phyloP scores from a whole-genome alignment of 2,329 filamentous ascomycete genomes.

The Xylaria sp. region DNA sequence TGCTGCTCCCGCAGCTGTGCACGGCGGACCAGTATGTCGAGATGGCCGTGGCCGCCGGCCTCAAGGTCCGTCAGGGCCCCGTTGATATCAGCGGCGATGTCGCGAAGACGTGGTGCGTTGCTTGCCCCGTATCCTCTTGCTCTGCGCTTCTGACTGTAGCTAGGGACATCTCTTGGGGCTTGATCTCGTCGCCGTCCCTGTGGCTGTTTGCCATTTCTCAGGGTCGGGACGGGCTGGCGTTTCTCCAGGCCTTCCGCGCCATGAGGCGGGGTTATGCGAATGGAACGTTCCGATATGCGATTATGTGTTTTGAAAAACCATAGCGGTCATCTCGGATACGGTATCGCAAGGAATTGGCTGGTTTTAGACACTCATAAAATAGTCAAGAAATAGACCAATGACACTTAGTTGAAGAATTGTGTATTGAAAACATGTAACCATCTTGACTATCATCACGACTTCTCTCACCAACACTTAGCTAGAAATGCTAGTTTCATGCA shows the following conservation, averaged over 20 bases:
- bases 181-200: constrained; percentile 63
- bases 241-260: constrained; percentile 64
- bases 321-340: constrained; percentile 8
- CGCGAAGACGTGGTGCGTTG: constrained; percentile 61
- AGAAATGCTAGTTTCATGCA: too few relatives aligned
- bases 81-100: constrained; percentile 64
- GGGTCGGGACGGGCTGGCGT: constrained; percentile 64
- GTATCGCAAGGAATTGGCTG: too few relatives aligned
- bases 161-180: constrained; percentile 67
- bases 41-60: constrained; percentile 54
- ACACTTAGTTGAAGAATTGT: too few relatives aligned
- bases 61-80: constrained; percentile 52
- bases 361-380: too few relatives aligned
- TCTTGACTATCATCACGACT: too few relatives aligned
- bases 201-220: constrained; percentile 67
- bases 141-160: neutral
- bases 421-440: too few relatives aligned
- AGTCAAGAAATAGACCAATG: too few relatives aligned
- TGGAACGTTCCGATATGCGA: constrained; percentile 62
- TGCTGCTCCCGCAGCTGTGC: constrained; percentile 63
- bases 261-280: constrained; percentile 66
- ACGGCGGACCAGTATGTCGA: constrained; percentile 59
- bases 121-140: neutral
- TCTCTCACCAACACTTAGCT: too few relatives aligned
- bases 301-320: constrained; percentile 61